Evolutionary conservation across 345 rosid genomes (phyloP), one percentile per base, ranked within the genome.

Genomic region (Carallia pectinifolia): DNA sequence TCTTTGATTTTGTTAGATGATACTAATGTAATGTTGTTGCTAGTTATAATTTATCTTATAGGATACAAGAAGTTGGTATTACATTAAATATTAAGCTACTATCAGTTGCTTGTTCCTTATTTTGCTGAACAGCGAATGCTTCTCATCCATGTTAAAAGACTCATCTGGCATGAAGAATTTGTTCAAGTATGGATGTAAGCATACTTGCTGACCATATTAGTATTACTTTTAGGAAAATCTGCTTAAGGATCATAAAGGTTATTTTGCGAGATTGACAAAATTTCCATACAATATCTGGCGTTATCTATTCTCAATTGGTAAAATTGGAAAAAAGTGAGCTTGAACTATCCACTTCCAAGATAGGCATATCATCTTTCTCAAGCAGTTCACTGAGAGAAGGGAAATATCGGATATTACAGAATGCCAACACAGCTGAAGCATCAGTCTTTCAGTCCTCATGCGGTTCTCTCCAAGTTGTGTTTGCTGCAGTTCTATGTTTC

Each of bases 401-500:
- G 7, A 81, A 40, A 18, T 50, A 55, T 27, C 61, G 75, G 23
- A 78, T 36, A 60, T 65, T 55, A 8, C 69, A 73, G 54, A 73
- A 33, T 4, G 53, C 29, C 31, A 79, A 67, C 53, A 63, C 17
- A 2, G 64, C 58, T 0, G 84, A 81, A 65, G 66, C 75, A 53
- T 71, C 66, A 2, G 71, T 55, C 6, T 19, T 19, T 27, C 84
- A 77, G 72, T 80, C 77, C 18, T 73, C 61, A 5, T 75, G 75
- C 4, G 76, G 72, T 31, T 77, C 81, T 55, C 76, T 75, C 4
- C 4, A 33, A 3, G 47, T 53, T 1, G 62, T 61, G 76, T 74
- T 69, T 70, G 64, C 55, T 83, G 89, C 30, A 85, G 83, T 69
- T 69, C 23, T 23, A 23, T 23, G 23, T 23, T 23, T 23, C 23